Conservation (phyloP, 176 grass and related monocot species). For the Tillandsia leiboldiana region DNA sequence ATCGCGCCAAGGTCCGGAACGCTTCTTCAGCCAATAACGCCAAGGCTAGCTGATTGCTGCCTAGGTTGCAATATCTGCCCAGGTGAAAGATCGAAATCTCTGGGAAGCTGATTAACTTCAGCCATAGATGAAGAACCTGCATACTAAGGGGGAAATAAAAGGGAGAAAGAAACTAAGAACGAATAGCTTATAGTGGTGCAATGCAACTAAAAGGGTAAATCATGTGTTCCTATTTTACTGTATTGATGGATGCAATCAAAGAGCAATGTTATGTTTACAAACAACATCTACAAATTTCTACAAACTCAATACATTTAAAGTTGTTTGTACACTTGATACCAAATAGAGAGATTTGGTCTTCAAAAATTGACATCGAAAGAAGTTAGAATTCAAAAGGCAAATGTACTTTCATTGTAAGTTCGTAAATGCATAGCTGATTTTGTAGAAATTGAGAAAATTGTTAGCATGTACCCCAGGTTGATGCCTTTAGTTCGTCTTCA, state of each 20-base stretch:
- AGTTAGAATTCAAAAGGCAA: not conserved
- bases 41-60: slow-evolving; percentile 47
- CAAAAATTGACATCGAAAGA: too few relatives aligned
- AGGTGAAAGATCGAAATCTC: slow-evolving; percentile 33
- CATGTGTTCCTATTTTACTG: too few relatives aligned
- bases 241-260: too few relatives aligned
- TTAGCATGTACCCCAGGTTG: slow-evolving; percentile 42
- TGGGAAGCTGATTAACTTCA: slow-evolving; percentile 64
- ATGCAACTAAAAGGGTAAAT: too few relatives aligned
- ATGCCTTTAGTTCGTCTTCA: slow-evolving; percentile 62
- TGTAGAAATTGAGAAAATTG: not conserved
- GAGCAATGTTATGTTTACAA: too few relatives aligned
- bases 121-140: slow-evolving; percentile 26
- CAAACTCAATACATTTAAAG: too few relatives aligned
- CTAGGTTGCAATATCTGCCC: slow-evolving; percentile 52
- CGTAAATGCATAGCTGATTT: not conserved
- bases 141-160: slow-evolving; percentile 21
- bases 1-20: slow-evolving; percentile 69
- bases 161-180: too few relatives aligned
- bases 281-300: too few relatives aligned
- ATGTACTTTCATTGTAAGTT: not conserved
- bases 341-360: too few relatives aligned
- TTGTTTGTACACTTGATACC: too few relatives aligned
- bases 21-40: slow-evolving; percentile 95
- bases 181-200: too few relatives aligned